Evolutionary conservation across 225 moss, liverwort and hornwort species (phyloP).

Genomic region (Bryum argenteum): DNA sequence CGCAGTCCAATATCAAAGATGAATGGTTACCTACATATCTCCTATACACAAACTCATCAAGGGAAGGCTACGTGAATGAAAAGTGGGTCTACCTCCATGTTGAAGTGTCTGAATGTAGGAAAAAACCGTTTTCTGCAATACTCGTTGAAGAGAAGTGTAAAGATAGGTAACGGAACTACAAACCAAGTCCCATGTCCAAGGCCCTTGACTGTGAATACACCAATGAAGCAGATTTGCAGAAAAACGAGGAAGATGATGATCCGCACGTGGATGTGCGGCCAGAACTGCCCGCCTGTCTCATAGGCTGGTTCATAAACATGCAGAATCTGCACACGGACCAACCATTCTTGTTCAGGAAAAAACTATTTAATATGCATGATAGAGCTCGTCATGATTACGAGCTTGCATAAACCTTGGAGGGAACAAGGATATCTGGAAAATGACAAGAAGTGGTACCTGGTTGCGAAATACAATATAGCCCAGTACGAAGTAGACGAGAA

Average conservation of each 20-base stretch:
- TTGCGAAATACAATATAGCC: slow-evolving; percentile 92
- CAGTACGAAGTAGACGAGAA: slow-evolving; percentile 79
- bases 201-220: slow-evolving; percentile 78
- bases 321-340: slow-evolving; percentile 63
- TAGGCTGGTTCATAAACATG: slow-evolving; percentile 92
- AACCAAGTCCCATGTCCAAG: slow-evolving; percentile 61
- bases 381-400: not conserved
- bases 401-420: not conserved
- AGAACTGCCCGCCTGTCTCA: slow-evolving; percentile 90
- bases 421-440: not conserved
- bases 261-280: slow-evolving; percentile 87
- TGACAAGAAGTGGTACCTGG: slow-evolving; percentile 54
- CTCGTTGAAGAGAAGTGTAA: slow-evolving; percentile 69
- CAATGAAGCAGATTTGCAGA: slow-evolving; percentile 89
- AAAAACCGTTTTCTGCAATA: slow-evolving; percentile 72
- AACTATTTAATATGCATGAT: not conserved
- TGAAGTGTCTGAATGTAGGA: slow-evolving; percentile 67
- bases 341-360: slow-evolving; percentile 13
- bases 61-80: not conserved
- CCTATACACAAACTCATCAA: slow-evolving; percentile 5
- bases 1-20: not conserved
- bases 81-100: slow-evolving; percentile 65
- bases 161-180: slow-evolving; percentile 64
- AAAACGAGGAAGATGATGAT: slow-evolving; percentile 68
- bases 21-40: too few relatives aligned